Evolutionary conservation across 192 early-diverging fungal genomes (phyloP).

Genomic region (Gigaspora rosea): DNA sequence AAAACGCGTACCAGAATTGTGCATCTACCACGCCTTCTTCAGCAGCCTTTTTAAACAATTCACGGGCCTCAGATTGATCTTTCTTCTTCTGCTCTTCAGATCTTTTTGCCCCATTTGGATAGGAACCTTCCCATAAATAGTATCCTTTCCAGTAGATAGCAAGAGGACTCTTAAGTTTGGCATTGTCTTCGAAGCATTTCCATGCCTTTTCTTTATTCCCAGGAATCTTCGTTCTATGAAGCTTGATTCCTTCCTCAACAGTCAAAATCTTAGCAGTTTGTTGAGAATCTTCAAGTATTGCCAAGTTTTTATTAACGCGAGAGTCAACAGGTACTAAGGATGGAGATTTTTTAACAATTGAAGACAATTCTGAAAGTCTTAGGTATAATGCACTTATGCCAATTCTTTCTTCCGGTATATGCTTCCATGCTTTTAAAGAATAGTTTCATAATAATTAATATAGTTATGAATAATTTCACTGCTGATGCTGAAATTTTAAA

Average conservation of each 20-base stretch:
- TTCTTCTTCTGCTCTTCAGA: neutral
- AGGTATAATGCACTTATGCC: neutral
- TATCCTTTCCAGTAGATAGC: neutral
- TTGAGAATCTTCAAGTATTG: neutral
- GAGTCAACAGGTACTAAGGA: neutral
- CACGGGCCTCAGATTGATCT: neutral
- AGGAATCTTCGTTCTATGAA: neutral
- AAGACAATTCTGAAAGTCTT: neutral
- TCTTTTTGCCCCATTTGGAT: neutral
- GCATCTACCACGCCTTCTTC: neutral
- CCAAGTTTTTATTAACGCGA: neutral
- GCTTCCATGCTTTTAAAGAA: neutral
- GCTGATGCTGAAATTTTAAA: too few species aligned
- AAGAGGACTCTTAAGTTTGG: neutral
- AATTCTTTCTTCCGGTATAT: neutral
- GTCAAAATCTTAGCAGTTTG: neutral
- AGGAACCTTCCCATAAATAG: neutral
- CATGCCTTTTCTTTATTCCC: neutral
- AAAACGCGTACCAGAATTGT: neutral
- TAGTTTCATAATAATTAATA: too few species aligned
- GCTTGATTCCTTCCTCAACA: neutral
- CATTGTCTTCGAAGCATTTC: neutral
- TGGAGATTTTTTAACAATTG: neutral
- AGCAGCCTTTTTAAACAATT: conserved; percentile 1
- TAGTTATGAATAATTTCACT: too few species aligned